phyloP scores from a whole-genome alignment of 2,329 filamentous ascomycete species.

The Penicillium brevicompactum region DNA sequence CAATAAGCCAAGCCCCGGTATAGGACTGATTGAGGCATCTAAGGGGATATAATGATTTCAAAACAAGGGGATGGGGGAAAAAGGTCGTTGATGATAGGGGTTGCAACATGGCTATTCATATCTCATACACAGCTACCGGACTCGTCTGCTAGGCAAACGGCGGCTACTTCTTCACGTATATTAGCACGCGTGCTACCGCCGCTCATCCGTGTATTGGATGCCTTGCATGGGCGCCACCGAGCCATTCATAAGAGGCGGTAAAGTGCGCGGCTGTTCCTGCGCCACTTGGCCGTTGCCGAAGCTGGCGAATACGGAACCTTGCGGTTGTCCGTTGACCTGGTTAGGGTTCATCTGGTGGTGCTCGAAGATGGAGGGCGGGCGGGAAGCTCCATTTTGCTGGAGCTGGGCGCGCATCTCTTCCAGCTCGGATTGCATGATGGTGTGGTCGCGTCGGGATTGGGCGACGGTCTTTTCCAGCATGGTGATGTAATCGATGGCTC shows the following conservation, averaged over 20 bases:
- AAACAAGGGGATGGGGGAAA: conserved; percentile 11
- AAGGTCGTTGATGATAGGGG: conserved; percentile 17
- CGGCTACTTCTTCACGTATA: not conserved
- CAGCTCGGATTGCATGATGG: conserved; percentile 37
- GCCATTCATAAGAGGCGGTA: conserved; percentile 51
- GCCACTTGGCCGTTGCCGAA: conserved; percentile 32
- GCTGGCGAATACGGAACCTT: conserved; percentile 32
- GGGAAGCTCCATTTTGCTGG: conserved; percentile 37
- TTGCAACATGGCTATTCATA: conserved; percentile 27
- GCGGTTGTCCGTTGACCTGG: conserved; percentile 38
- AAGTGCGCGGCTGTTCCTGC: conserved; percentile 48
- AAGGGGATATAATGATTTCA: conserved; percentile 23
- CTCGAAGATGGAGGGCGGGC: conserved; percentile 36
- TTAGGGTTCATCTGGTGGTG: conserved; percentile 37
- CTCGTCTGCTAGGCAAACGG: not conserved
- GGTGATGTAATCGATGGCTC: conserved; percentile 53
- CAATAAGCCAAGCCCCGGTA: conserved; percentile 4
- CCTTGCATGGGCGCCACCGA: conserved; percentile 51
- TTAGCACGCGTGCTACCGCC: conserved; percentile 33
- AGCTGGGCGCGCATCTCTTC: conserved; percentile 45
- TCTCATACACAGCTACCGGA: conserved; percentile 21
- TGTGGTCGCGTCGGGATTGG: conserved; percentile 42
- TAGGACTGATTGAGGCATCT: conserved; percentile 13
- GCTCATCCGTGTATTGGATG: conserved; percentile 53
- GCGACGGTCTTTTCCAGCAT: conserved; percentile 45